Evolutionary conservation across 2,329 filamentous ascomycete genomes (phyloP).

Genomic region (Fonsecaea multimorphosa): DNA sequence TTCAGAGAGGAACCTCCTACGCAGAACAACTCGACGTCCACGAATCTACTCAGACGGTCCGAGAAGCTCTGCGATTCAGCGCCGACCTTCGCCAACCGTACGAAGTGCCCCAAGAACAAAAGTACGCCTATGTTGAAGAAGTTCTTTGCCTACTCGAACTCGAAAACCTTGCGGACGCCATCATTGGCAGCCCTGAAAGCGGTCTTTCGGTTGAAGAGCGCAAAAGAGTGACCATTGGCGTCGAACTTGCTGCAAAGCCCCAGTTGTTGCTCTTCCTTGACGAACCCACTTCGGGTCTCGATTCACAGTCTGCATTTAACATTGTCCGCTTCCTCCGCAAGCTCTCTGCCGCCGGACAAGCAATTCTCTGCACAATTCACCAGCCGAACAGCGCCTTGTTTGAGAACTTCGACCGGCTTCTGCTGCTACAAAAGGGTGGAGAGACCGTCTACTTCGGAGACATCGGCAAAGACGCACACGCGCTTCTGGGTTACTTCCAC

Average conservation of each 20-base stretch:
- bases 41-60: slow-evolving; percentile 66
- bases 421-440: slow-evolving; percentile 79
- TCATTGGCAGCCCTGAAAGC: slow-evolving; percentile 66
- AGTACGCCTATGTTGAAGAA: slow-evolving; percentile 70
- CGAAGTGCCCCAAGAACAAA: slow-evolving; percentile 63
- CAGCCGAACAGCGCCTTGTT: slow-evolving; percentile 87
- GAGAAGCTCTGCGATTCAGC: slow-evolving; percentile 70
- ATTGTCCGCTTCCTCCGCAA: slow-evolving; percentile 68
- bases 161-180: slow-evolving; percentile 69
- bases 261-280: slow-evolving; percentile 67
- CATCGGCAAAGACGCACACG: slow-evolving; percentile 74
- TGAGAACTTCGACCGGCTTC: slow-evolving; percentile 82
- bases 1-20: slow-evolving; percentile 69
- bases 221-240: slow-evolving; percentile 63
- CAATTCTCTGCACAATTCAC: slow-evolving; percentile 89
- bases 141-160: slow-evolving; percentile 69
- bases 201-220: slow-evolving; percentile 63
- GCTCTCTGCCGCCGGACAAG: slow-evolving; percentile 75
- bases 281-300: slow-evolving; percentile 69
- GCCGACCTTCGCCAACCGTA: slow-evolving; percentile 68
- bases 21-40: slow-evolving; percentile 71
- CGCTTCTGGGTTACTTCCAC: slow-evolving; percentile 68
- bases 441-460: slow-evolving; percentile 86
- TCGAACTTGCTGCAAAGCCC: slow-evolving; percentile 67
- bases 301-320: slow-evolving; percentile 71